Evolutionary conservation across 495 filamentous ascomycete species (phyloP).

Genomic region (Staphylotrichum longicolle): DNA sequence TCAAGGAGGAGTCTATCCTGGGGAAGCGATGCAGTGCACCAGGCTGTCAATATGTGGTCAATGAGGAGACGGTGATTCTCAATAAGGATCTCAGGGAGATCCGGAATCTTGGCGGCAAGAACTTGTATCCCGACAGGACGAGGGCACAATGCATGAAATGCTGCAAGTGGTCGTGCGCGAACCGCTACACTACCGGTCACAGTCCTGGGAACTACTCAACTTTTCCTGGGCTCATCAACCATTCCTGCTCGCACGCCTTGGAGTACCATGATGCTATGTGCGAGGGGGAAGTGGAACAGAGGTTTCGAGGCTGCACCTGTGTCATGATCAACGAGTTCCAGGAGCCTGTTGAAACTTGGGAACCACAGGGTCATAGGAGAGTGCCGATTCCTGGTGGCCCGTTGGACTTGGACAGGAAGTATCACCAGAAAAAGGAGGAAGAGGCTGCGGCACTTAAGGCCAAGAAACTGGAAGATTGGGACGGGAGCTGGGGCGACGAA

Average conservation of each 20-base stretch:
- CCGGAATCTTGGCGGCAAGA: background rate
- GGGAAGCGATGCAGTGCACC: background rate
- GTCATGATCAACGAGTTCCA: background rate
- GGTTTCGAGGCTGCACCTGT: background rate
- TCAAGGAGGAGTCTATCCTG: background rate
- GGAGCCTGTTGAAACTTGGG: background rate
- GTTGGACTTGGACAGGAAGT: conserved; percentile 1
- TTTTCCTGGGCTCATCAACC: background rate
- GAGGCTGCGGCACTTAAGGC: background rate
- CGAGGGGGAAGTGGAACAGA: background rate
- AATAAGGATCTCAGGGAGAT: background rate
- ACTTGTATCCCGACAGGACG: background rate
- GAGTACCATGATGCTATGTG: background rate
- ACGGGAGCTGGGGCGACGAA: no score
- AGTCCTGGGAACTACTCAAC: background rate
- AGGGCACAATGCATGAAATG: background rate
- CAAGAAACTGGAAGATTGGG: no score
- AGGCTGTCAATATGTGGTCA: conserved; percentile 2
- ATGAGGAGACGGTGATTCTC: background rate
- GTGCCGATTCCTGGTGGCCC: background rate
- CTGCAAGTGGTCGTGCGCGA: background rate
- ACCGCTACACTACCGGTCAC: background rate
- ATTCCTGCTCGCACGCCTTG: background rate
- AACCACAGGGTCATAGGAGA: background rate
- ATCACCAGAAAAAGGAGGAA: background rate